Percentiles rank a stretch among this genome's conserved stretches.
phyloP scores from a whole-genome alignment of 495 filamentous ascomycete species.

The Antarctomyces pellizariae region DNA sequence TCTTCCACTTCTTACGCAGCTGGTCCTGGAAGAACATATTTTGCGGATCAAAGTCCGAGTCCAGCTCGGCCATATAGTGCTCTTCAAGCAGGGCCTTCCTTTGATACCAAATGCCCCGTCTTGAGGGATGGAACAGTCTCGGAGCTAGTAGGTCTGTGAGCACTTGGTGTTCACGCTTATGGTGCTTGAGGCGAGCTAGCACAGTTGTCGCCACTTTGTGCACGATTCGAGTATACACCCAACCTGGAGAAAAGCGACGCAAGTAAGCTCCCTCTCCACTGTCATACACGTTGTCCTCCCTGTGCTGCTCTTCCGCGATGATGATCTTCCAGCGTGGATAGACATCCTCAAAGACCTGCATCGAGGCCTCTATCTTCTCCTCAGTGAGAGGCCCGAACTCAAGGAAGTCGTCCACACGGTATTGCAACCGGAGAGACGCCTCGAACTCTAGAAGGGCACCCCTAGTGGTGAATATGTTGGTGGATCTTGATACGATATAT shows the following conservation, averaged over 20 bases:
- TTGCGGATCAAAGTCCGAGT: conserved; percentile 4
- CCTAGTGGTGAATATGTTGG: conserved; percentile 68
- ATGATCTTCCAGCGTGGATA: conserved; percentile 62
- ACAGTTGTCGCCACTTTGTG: conserved; percentile 60
- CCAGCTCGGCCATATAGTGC: conserved; percentile 46
- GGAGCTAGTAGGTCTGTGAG: conserved; percentile 58
- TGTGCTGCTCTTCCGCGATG: conserved; percentile 51
- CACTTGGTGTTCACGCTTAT: conserved; percentile 53
- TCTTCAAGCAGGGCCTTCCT: conserved; percentile 87
- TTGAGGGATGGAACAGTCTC: conserved; percentile 58
- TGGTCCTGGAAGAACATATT: conserved; percentile 21
- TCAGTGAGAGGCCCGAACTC: conserved; percentile 59
- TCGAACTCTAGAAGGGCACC: conserved; percentile 68
- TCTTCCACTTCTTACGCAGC: conserved; percentile 68
- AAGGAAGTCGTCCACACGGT: conserved; percentile 57
- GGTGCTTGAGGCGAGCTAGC: conserved; percentile 62
- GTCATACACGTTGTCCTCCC: conserved; percentile 60
- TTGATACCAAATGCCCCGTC: conserved; percentile 87
- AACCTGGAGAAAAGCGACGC: conserved; percentile 74
- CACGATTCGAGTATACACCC: conserved; percentile 81
- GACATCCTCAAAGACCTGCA: conserved; percentile 47
- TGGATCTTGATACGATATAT: conserved; percentile 75
- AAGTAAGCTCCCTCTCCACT: conserved; percentile 78
- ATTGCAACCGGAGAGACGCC: conserved; percentile 61
- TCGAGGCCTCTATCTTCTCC: conserved; percentile 39